Evolutionary conservation across 768 basidiomycete genomes (phyloP).

Genomic region (Chalciporus sphaerocephalus): DNA sequence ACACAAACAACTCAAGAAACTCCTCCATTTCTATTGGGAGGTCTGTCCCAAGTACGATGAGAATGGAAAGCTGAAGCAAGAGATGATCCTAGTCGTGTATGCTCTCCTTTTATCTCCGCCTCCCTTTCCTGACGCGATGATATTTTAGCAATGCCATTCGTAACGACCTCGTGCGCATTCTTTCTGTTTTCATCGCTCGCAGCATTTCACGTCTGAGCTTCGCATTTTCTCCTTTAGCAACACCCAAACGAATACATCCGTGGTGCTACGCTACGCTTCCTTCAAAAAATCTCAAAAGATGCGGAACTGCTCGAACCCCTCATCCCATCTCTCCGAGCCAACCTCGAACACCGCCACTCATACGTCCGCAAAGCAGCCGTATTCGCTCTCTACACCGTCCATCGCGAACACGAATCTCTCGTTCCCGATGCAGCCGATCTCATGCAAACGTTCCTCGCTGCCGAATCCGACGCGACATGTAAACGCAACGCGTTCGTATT

Average conservation of each 20-base stretch:
- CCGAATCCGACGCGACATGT: constrained; percentile 94
- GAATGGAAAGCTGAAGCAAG: constrained; percentile 95
- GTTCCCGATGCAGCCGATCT: constrained; percentile 96
- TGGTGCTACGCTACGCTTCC: constrained; percentile 92
- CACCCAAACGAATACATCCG: constrained; percentile 99
- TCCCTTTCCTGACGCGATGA: constrained; percentile 8
- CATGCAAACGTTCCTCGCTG: constrained; percentile 92
- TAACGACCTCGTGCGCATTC: constrained; percentile 79
- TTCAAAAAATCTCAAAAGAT: constrained; percentile 93
- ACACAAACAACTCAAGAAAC: constrained; percentile 95
- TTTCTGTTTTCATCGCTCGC: not conserved
- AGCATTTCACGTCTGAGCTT: not conserved
- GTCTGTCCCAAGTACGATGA: constrained; percentile 98
- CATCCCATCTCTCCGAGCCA: constrained; percentile 87
- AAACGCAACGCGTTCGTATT: constrained; percentile 97
- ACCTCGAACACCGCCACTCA: constrained; percentile 95
- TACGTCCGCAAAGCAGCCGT: constrained; percentile 99
- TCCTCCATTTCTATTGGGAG: constrained; percentile 95
- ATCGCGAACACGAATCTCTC: constrained; percentile 89
- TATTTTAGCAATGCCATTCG: constrained; percentile 84
- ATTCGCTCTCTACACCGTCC: constrained; percentile 92
- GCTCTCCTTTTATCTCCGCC: constrained; percentile 25
- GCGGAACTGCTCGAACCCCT: constrained; percentile 93
- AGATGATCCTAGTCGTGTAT: constrained; percentile 98
- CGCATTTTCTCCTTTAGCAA: constrained; percentile 60